Percentiles rank a stretch among this genome's conserved stretches.
phyloP scores from a whole-genome alignment of 352 stramenopile genomes.

The Pythium pectinolyticum region DNA sequence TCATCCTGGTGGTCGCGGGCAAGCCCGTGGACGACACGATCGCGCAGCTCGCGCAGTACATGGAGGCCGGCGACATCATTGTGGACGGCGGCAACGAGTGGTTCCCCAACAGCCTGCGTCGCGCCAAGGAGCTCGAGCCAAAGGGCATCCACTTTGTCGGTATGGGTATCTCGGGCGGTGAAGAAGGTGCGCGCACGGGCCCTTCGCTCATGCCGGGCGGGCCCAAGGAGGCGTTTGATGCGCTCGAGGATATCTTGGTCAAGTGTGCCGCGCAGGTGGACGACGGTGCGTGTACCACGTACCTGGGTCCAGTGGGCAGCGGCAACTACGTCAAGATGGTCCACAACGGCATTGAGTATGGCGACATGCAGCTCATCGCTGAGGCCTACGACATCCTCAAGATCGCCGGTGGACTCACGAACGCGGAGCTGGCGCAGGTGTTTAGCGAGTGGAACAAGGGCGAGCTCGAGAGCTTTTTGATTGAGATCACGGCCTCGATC shows the following conservation, averaged over 20 bases:
- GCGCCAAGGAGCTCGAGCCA: conserved; percentile 89
- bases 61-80: conserved; percentile 96
- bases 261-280: conserved; percentile 97
- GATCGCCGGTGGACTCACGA: conserved; percentile 87
- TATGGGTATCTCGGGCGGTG: conserved; percentile 98
- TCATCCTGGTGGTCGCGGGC: conserved; percentile 98
- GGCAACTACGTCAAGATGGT: conserved; percentile 99
- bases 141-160: conserved; percentile 98
- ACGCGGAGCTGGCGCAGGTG: conserved; percentile 89
- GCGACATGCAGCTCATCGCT: conserved; percentile 99
- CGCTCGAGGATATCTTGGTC: conserved; percentile 95
- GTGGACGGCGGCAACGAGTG: conserved; percentile 99
- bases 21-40: conserved; percentile 95
- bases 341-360: conserved; percentile 99
- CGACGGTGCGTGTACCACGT: conserved; percentile 95
- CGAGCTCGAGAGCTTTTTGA: conserved; percentile 96
- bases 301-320: conserved; percentile 94
- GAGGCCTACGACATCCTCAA: conserved; percentile 99
- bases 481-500: conserved; percentile 99
- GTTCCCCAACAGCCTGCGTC: conserved; percentile 97
- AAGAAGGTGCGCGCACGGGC: conserved; percentile 97
- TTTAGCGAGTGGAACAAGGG: conserved; percentile 98
- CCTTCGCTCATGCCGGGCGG: conserved; percentile 98
- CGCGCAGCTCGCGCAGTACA: conserved; percentile 76
- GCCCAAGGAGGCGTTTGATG: conserved; percentile 94